A percentile compares a stretch with the other conserved stretches of the same genome.
These are phyloP conservation scores for Aureobasidium sp. DNA, from an alignment of 2,329 filamentous ascomycete genomes.

Conservation along the genomic window DNA sequence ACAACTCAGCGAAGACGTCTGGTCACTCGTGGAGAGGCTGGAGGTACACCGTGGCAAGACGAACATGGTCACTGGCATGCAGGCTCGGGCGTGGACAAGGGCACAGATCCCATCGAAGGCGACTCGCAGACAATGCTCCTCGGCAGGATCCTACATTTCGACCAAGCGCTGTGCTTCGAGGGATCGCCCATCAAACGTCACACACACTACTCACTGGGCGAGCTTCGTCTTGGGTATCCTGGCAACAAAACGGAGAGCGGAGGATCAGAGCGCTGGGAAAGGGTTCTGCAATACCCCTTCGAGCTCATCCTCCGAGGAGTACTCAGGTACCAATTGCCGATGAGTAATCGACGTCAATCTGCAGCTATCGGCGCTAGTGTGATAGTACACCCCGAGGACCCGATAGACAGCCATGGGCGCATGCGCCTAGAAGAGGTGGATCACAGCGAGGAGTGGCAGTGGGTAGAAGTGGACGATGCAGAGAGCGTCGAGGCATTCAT, in stretches of 20 bases:
- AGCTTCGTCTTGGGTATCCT: constrained; percentile 73
- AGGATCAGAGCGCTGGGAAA: constrained; percentile 81
- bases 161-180: constrained; percentile 82
- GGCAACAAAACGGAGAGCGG: constrained; percentile 81
- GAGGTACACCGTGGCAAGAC: constrained; percentile 18
- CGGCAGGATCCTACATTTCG: constrained; percentile 80
- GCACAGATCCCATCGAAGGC: constrained; percentile 52
- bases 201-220: constrained; percentile 66
- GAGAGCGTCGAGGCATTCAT: neutral
- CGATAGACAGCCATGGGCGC: constrained; percentile 25
- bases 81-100: constrained; percentile 41
- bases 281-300: constrained; percentile 84
- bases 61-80: constrained; percentile 19
- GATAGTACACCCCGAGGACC: constrained; percentile 35
- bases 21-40: neutral
- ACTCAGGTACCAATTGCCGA: constrained; percentile 68
- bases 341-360: constrained; percentile 49
- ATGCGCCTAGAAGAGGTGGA: constrained; percentile 26
- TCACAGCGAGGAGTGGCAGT: constrained; percentile 26
- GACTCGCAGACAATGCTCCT: constrained; percentile 79
- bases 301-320: constrained; percentile 88
- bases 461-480: constrained; percentile 22
- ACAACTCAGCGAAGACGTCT: constrained; percentile 1
- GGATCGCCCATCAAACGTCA: constrained; percentile 77
- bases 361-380: constrained; percentile 41